Conservation (phyloP, 352 stramenopile species). For the Phytophthora quininea region DNA sequence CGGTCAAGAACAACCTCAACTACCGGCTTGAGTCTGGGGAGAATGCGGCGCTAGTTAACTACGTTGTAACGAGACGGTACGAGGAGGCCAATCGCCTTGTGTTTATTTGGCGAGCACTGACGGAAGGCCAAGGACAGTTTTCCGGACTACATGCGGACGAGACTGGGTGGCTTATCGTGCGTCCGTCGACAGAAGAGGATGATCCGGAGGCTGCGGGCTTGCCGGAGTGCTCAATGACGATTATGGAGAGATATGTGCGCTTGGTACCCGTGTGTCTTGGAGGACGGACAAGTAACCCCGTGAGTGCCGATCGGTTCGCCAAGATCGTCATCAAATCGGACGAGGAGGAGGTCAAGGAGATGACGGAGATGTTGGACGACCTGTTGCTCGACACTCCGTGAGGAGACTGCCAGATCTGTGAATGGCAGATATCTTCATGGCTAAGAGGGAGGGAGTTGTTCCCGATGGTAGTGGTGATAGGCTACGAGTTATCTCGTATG, state of each 20-base stretch:
- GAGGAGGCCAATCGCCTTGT: constrained; percentile 42
- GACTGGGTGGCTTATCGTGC: constrained; percentile 46
- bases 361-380: constrained; percentile 24
- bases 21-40: constrained; percentile 6
- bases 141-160: constrained; percentile 49
- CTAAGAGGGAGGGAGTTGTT: background rate
- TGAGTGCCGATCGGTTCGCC: constrained; percentile 22
- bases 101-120: constrained; percentile 48
- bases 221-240: constrained; percentile 4
- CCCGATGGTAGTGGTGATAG: background rate
- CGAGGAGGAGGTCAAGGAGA: constrained; percentile 22
- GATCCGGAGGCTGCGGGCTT: background rate
- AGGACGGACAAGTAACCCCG: constrained; percentile 2
- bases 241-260: constrained; percentile 37
- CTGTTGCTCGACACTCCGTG: constrained; percentile 9
- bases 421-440: background rate
- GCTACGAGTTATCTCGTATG: constrained; percentile 1
- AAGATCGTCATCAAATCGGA: constrained; percentile 22
- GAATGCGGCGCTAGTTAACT: constrained; percentile 3
- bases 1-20: constrained; percentile 28
- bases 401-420: background rate
- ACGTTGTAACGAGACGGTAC: constrained; percentile 38
- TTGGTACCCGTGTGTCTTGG: constrained; percentile 27
- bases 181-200: background rate
- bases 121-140: constrained; percentile 33